Base-by-base conservation (phyloP, 805 yeast species). In the Hanseniaspora thailandica region DNA sequence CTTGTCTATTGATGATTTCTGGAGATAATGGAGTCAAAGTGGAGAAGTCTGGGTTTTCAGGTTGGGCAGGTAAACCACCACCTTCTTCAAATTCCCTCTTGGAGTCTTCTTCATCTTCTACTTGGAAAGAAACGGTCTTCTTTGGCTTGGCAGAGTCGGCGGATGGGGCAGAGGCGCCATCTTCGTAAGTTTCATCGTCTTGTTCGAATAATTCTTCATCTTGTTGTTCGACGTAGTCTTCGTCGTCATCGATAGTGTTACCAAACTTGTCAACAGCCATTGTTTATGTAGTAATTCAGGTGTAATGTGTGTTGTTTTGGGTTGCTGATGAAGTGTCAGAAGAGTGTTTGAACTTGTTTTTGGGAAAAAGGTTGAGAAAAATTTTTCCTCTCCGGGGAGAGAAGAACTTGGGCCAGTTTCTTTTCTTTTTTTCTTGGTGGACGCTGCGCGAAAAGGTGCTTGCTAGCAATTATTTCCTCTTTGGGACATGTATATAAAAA, bases 31-130 rank as follows among this genome's bases (percentile, higher is more conserved):
- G 97, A 46, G 90, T 86, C 71, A 93, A 72, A 59, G 72, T 66
- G 39, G 84, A 60, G 63, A 90, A 84, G 66, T 89, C 96, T 55
- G 95, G 95, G 70, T 86, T 74, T 38, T 76, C 83, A 55, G 96
- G 96, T 71, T 93, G 98, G 68, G 85, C 96, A 53, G 98, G 98
- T 56, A 93, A 77, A 51, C 98, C 98, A 56, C 97, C 97, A 68
- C 97, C 96, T 70, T 87, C 97, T 75, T 86, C 94, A 62, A 93
- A 89, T 68, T 90, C 97, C 65, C 80, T 76, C 63, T 76, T 75
- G 55, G 73, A 80, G 28, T 68, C 76, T 13, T 31, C 34, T 48
- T 82, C 86, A 13, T 54, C 56, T 31, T 81, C 67, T 31, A 77
- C 82, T 36, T 88, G 88, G 67, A 89, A 89, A 5, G 93, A 78